These are phyloP conservation scores for Fusarium nematophilum DNA, from an alignment of 2,329 filamentous ascomycete genomes.

Conservation along the genomic window DNA sequence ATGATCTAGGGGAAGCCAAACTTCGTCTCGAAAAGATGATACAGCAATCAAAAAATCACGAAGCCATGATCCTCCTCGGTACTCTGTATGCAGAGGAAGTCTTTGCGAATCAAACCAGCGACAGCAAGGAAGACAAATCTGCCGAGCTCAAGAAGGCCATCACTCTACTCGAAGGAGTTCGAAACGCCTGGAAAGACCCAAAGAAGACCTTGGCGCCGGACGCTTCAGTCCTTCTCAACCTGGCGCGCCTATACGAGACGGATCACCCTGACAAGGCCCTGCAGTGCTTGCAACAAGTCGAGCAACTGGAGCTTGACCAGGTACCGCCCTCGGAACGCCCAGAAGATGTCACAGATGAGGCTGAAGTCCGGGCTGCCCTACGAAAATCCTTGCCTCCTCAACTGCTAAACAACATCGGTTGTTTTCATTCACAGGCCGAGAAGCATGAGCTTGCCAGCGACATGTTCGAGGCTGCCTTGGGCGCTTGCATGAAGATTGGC, in stretches of 20 bases:
- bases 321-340: conserved; percentile 77
- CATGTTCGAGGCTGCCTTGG: conserved; percentile 91
- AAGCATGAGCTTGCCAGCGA: conserved; percentile 83
- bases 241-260: conserved; percentile 89
- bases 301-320: conserved; percentile 86
- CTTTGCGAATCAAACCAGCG: conserved; percentile 78
- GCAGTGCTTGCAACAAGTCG: conserved; percentile 90
- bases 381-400: conserved; percentile 88
- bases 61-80: conserved; percentile 92
- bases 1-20: conserved; percentile 91
- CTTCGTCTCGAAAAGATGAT: conserved; percentile 94
- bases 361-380: conserved; percentile 68
- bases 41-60: conserved; percentile 82
- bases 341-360: conserved; percentile 65
- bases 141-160: conserved; percentile 89
- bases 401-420: conserved; percentile 96
- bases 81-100: conserved; percentile 95
- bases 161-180: conserved; percentile 83
- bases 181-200: conserved; percentile 90
- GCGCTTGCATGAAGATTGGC: conserved; percentile 84
- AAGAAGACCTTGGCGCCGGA: conserved; percentile 87
- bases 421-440: conserved; percentile 91
- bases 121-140: conserved; percentile 86
- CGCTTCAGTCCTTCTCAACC: conserved; percentile 87
- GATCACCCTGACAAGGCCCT: conserved; percentile 90